These are phyloP conservation scores for Lepidium didymum DNA, from an alignment of 345 rosid species.

Conservation along the genomic window DNA sequence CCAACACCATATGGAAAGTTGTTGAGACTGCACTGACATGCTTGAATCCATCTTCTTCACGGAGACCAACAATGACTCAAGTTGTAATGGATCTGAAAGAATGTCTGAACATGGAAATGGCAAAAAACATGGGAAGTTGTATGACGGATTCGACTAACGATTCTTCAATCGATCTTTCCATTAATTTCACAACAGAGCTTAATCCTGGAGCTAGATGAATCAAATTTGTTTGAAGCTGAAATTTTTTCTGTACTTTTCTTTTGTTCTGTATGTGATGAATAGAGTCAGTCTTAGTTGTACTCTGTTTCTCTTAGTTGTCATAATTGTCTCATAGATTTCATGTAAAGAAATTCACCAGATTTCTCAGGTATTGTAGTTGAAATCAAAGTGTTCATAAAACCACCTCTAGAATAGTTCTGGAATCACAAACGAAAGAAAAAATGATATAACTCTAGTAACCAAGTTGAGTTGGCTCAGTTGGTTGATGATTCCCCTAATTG, in stretches of 20 bases:
- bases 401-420: no score
- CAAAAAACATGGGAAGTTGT: slow-evolving; percentile 16
- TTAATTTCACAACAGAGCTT: slow-evolving; percentile 18
- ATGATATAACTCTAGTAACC: no score
- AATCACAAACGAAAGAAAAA: no score
- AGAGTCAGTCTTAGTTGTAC: not conserved
- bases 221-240: not conserved
- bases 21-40: slow-evolving; percentile 44
- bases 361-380: no score
- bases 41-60: slow-evolving; percentile 8
- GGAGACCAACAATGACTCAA: slow-evolving; percentile 39
- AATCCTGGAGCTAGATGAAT: slow-evolving; percentile 22
- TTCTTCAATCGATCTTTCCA: slow-evolving; percentile 14
- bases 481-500: no score
- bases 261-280: not conserved
- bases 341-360: no score
- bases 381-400: no score
- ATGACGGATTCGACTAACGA: slow-evolving; percentile 14
- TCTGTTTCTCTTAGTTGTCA: not conserved
- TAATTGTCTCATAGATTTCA: no score
- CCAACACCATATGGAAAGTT: slow-evolving; percentile 36
- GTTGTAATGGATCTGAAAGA: slow-evolving; percentile 33
- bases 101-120: slow-evolving; percentile 20
- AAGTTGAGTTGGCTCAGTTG: no score
- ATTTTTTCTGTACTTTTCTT: not conserved